Evolutionary conservation across 1,284 basidiomycete genomes (phyloP).

Genomic region (Athelia sp.): DNA sequence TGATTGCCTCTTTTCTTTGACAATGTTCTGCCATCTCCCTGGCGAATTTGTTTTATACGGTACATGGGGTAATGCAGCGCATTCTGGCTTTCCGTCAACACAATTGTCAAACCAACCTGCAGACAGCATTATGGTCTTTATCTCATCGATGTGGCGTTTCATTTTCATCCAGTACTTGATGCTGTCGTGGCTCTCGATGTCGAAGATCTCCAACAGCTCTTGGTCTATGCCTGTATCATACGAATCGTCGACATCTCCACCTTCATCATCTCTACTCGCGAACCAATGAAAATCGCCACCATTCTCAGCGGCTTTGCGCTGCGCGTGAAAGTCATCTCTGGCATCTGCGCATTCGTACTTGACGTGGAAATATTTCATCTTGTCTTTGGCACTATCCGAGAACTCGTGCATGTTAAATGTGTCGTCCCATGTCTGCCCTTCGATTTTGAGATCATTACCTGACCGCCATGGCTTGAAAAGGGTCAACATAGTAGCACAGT

Average conservation of each 20-base stretch:
- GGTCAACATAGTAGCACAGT: slow-evolving; percentile 25
- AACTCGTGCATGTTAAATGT: slow-evolving; percentile 15
- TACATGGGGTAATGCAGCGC: too few relatives aligned
- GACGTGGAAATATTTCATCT: slow-evolving; percentile 25
- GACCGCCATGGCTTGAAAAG: slow-evolving; percentile 26
- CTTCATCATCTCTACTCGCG: neutral
- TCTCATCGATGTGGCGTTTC: too few relatives aligned
- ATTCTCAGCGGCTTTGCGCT: slow-evolving; percentile 10
- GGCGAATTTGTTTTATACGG: too few relatives aligned
- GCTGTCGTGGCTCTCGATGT: too few relatives aligned
- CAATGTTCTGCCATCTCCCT: too few relatives aligned
- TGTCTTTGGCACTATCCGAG: slow-evolving; percentile 7
- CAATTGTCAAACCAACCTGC: too few relatives aligned
- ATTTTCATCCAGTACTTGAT: too few relatives aligned
- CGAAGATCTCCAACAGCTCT: too few relatives aligned
- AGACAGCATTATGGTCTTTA: too few relatives aligned
- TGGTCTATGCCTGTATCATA: neutral
- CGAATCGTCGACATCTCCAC: neutral
- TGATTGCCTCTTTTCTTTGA: too few relatives aligned
- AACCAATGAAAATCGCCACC: neutral
- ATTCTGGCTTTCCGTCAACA: too few relatives aligned
- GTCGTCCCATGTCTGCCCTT: slow-evolving; percentile 18
- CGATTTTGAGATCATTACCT: slow-evolving; percentile 18
- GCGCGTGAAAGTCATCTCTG: slow-evolving; percentile 24
- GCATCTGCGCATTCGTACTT: slow-evolving; percentile 29